Base-by-base conservation (phyloP, 2,329 filamentous ascomycete genomes). In the Rhexocercosporidium sp. region DNA sequence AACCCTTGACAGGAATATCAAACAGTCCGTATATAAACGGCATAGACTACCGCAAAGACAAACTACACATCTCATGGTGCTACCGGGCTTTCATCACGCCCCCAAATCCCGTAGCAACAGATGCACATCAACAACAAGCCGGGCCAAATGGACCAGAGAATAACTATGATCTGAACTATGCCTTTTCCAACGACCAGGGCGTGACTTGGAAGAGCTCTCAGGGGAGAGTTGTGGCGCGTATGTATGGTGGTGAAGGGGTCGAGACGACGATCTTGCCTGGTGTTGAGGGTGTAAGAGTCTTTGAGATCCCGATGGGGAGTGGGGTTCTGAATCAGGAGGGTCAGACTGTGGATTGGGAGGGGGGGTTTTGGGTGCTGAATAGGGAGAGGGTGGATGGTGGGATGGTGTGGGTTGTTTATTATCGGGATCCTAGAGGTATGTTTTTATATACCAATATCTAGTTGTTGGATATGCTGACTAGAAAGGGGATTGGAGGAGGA, bases 21-120 rank as follows among this genome's bases (percentile, higher is more conserved):
- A 74, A 74, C 47, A 75, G 66, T 60, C 73, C 74, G 18, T 74
- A 75, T 34, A 70, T 75, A 22, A 74, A 75, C 34, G 74, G 74
- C 3, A 59, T 75, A 18, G 70, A 72, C 34, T 72, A 69, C 56
- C 62, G 69, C n/a, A 11, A 67, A 6, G 59, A 34, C 11, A 67
- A 65, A 8, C 54, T 75, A 2, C 69, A 75, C 22, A 62, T 74
- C 34, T 74, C 74, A 12, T 75, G 74, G 74, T 73, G 72, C 49
- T 74, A 75, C 34, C 67, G 73, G 4, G 72, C 72, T 22, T 74
- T 72, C 64, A 46, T 74, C 14, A n/a, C 44, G 1, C 59, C 69
- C 31, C 56, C 62, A 25, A 25, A 46, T 31, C 59, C 65, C 22
- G 53, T 67, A 25, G 56, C 44, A 18, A 22, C 60, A 41, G 54